Evolutionary conservation across 1,284 basidiomycete species (phyloP), one percentile per base, ranked within the genome.

Genomic region (Ceratobasidium sp.): DNA sequence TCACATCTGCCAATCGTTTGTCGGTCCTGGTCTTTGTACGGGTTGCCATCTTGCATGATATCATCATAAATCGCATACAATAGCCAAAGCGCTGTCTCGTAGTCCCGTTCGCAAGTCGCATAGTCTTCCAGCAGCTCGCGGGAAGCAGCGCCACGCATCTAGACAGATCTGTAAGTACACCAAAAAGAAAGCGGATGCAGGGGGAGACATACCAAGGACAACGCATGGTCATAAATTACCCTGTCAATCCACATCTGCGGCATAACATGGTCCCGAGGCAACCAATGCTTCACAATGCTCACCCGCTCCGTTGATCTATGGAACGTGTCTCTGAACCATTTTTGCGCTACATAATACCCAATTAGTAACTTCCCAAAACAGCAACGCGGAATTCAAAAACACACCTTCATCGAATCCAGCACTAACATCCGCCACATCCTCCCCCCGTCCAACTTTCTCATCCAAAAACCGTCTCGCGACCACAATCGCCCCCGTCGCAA

Each of bases 61-160:
- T 97, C 94, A 81, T 99, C 97, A 79, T 97, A 91, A 5, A 99
- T 86, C 0, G 95, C 93, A 78, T 94, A 93, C 31, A 99, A 85
- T 81, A 97, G 93, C 93, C 95, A 97, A 22, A 98, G 83, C 0
- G 96, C 95, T 77, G 95, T 95, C 81, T 98, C 97, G 83, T 99
- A 99, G 47, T 97, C 87, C 80, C 93, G 92, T 84, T 98, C 93
- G 81, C 96, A 98, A 78, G 93, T 91, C 33, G 80, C 73, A 3
- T 83, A 79, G 24, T 94, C 91, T 78, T 95, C 93, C 27, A 94
- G 86, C 0, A 99, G 87, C 81, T 99, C 97, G 80, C 96, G 95
- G 33, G 93, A 88, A 0, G 97, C 97, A 53, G 96, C 96, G 2
- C 92, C 93, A 9, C 96, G 92, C 75, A 96, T 97, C 96, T 97